Conservation (phyloP, 2,329 filamentous ascomycete genomes). For the Sphaerulina vaccinii region DNA sequence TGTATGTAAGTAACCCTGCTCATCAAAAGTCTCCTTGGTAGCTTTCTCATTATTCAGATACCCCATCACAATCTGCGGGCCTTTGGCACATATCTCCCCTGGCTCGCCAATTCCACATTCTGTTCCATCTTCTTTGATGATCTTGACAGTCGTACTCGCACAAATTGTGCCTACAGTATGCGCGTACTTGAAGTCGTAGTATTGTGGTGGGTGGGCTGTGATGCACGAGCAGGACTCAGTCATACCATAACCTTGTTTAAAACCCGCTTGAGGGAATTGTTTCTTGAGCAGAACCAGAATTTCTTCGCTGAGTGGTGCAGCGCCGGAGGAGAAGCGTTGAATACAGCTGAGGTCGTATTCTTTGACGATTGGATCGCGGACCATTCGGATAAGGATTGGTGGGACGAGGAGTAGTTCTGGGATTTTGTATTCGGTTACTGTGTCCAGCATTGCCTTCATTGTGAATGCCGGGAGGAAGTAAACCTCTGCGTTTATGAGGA, state of each 20-base stretch:
- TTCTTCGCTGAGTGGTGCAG: slow-evolving; percentile 58
- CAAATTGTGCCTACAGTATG: slow-evolving; percentile 57
- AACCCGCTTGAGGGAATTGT: slow-evolving; percentile 59
- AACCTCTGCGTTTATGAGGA: slow-evolving; percentile 64
- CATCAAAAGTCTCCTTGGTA: slow-evolving; percentile 51
- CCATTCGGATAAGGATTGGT: slow-evolving; percentile 60
- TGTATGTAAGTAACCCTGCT: slow-evolving; percentile 49
- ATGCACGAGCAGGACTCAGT: slow-evolving; percentile 65
- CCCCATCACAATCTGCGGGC: slow-evolving; percentile 53
- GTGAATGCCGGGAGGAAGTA: slow-evolving; percentile 64
- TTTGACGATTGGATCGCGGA: slow-evolving; percentile 55
- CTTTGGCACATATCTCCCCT: slow-evolving; percentile 56
- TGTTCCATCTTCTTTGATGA: slow-evolving; percentile 56
- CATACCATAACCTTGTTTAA: slow-evolving; percentile 65
- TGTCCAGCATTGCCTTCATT: slow-evolving; percentile 58
- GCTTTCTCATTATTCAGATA: slow-evolving; percentile 55
- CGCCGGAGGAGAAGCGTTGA: slow-evolving; percentile 58
- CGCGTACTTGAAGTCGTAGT: slow-evolving; percentile 58
- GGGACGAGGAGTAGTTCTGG: slow-evolving; percentile 59
- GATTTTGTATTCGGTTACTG: slow-evolving; percentile 54
- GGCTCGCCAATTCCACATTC: slow-evolving; percentile 54
- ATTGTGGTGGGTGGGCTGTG: slow-evolving; percentile 58
- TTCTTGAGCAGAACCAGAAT: slow-evolving; percentile 57
- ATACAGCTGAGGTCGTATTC: slow-evolving; percentile 59
- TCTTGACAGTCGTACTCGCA: slow-evolving; percentile 59